These are phyloP conservation scores for Trebouxia sp. DNA, from an alignment of 139 green algal genomes.

Conservation along the genomic window DNA sequence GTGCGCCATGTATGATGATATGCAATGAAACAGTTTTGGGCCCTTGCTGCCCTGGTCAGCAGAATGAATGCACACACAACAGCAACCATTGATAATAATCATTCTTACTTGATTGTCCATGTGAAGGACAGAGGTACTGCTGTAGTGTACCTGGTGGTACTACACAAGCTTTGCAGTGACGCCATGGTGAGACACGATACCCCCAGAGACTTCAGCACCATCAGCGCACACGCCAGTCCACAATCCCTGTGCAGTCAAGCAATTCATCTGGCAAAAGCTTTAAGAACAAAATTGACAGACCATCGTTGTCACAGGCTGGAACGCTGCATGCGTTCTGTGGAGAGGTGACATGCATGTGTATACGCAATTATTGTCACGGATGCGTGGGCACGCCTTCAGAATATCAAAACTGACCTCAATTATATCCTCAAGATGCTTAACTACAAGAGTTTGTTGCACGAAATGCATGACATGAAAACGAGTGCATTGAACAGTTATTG, in stretches of 20 bases:
- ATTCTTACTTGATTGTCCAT: not conserved
- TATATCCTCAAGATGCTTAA: too few species aligned
- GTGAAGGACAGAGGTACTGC: not conserved
- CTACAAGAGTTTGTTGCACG: too few species aligned
- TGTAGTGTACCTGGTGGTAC: constrained; percentile 65
- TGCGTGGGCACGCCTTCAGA: too few species aligned
- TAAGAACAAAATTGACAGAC: too few species aligned
- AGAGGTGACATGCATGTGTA: too few species aligned
- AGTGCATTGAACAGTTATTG: too few species aligned
- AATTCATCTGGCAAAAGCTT: too few species aligned
- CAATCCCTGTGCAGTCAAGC: constrained; percentile 95
- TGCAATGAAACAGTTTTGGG: not conserved
- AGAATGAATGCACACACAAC: not conserved
- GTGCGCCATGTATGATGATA: not conserved
- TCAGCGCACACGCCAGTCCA: constrained; percentile 87
- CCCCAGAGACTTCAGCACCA: constrained; percentile 72
- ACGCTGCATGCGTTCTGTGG: too few species aligned
- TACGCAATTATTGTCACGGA: too few species aligned
- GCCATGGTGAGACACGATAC: constrained; percentile 48
- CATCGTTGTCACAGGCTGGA: too few species aligned
- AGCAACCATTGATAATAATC: not conserved
- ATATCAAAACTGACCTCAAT: too few species aligned
- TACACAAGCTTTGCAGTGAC: constrained; percentile 58
- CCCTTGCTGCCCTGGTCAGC: not conserved
- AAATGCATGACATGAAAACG: too few species aligned